Conservation (phyloP, 306 rosid genomes). For the Canavalia gladiata region DNA sequence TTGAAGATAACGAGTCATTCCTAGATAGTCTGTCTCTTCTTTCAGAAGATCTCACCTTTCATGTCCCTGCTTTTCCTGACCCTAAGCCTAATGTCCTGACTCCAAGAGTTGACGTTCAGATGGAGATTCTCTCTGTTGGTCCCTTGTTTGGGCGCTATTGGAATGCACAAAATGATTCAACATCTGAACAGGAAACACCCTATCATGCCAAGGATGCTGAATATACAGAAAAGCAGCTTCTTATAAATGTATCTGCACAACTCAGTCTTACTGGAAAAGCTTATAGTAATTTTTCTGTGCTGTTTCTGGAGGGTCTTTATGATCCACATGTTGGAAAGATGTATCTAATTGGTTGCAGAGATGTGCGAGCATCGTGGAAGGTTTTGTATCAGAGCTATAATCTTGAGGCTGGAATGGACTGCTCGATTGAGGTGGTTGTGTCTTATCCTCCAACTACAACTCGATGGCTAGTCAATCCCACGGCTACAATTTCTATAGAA, state of each 20-base stretch:
- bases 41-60: conserved; percentile 86
- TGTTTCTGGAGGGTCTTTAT: conserved; percentile 87
- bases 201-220: conserved; percentile 65
- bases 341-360: conserved; percentile 94
- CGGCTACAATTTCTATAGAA: conserved; percentile 69
- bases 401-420: conserved; percentile 88
- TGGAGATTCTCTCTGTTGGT: conserved; percentile 86
- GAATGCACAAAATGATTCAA: conserved; percentile 61
- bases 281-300: conserved; percentile 63
- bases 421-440: conserved; percentile 77
- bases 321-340: conserved; percentile 83
- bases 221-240: conserved; percentile 86
- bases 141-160: conserved; percentile 72
- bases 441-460: conserved; percentile 86
- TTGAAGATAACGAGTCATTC: conserved; percentile 73
- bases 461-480: conserved; percentile 82
- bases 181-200: conserved; percentile 57
- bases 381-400: conserved; percentile 70
- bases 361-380: conserved; percentile 81
- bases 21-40: conserved; percentile 75
- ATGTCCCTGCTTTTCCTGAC: conserved; percentile 62
- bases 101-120: conserved; percentile 60
- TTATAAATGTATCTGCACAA: conserved; percentile 87
- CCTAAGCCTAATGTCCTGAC: conserved; percentile 50
- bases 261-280: conserved; percentile 67